Evolutionary conservation across 2,329 filamentous ascomycete species (phyloP), one percentile per base, ranked within the genome.

Genomic region (Colletotrichum sp.): DNA sequence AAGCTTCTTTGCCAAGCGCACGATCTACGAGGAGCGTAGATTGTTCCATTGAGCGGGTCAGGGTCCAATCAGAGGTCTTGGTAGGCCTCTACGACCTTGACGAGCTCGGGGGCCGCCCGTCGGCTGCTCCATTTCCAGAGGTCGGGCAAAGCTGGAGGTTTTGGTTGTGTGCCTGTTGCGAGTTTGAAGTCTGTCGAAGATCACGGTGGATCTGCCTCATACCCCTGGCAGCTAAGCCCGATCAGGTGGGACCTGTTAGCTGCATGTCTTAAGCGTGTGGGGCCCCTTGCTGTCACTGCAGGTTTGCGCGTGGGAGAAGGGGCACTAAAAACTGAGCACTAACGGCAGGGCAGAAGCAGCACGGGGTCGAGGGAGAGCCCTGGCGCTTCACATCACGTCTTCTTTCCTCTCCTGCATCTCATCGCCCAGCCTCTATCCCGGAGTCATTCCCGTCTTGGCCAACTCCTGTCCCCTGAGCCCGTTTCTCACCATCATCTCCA

Each of bases 181-280:
- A 74, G 74, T 76, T 76, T 76, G 74, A 76, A 76, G 74, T 74
- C 65, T 69, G 74, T 76, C 74, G 74, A 74, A 69, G 74, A 76
- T 76, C 74, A 75, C 32, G 48, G 71, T 76, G 74, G 74, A 73
- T 65, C 74, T 76, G 74, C 71, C 59, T 76, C 74, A 76, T 18
- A 69, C 59, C 74, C 74, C 48, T 74, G 74, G 39, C 59, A 65
- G 43, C 70, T 75, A 75, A 73, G 13, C 73, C 73, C 28, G 28
- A 73, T 69, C 24, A 16, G 73, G 73, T 16, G 13, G 43, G 48
- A 52, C 12, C 32, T 24, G 10, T 43, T 71, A 63, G 68, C 63
- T 63, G 52, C 68, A 32, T 39, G 43, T 65, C 43, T 65, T 39
- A 66, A 69, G 13, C 13, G 43, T 68, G 57, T 68, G 70, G 73